Evolutionary conservation across 1,284 basidiomycete species (phyloP).

Genomic region (Ustilago sp.): DNA sequence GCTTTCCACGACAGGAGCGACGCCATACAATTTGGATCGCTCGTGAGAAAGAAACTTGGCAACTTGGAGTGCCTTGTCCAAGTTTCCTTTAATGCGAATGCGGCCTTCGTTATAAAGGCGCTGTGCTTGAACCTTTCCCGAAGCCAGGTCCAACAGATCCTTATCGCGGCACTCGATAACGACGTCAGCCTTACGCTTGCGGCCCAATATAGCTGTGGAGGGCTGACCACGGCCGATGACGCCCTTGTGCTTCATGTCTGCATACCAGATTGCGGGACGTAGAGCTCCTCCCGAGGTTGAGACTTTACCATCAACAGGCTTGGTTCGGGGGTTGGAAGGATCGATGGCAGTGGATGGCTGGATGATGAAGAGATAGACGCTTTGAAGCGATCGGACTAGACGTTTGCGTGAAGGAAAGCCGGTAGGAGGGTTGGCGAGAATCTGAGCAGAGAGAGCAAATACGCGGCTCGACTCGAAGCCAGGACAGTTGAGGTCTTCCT

Average conservation of each 20-base stretch:
- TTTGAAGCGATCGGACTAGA: slow-evolving; percentile 56
- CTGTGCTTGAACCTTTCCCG: slow-evolving; percentile 60
- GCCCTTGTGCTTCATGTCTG: slow-evolving; percentile 52
- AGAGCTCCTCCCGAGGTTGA: slow-evolving; percentile 59
- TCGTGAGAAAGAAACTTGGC: slow-evolving; percentile 60
- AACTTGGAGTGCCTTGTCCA: slow-evolving; percentile 59
- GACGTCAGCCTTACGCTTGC: slow-evolving; percentile 62
- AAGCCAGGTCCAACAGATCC: slow-evolving; percentile 64
- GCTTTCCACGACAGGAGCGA: slow-evolving; percentile 22
- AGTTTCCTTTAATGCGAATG: slow-evolving; percentile 44
- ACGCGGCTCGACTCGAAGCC: slow-evolving; percentile 63
- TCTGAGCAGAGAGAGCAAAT: slow-evolving; percentile 60
- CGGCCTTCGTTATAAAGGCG: slow-evolving; percentile 57
- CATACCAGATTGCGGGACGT: slow-evolving; percentile 60
- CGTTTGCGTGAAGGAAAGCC: slow-evolving; percentile 55
- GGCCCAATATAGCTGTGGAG: slow-evolving; percentile 56
- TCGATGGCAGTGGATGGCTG: slow-evolving; percentile 58
- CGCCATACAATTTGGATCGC: slow-evolving; percentile 61
- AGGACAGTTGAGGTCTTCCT: slow-evolving; percentile 53
- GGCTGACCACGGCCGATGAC: slow-evolving; percentile 60
- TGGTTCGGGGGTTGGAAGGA: slow-evolving; percentile 59
- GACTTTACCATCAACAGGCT: slow-evolving; percentile 41
- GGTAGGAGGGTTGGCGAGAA: slow-evolving; percentile 52
- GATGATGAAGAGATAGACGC: slow-evolving; percentile 65
- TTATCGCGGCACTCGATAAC: slow-evolving; percentile 64